phyloP scores from a whole-genome alignment of 306 rosid genomes.

The Castanopsis chinensis region DNA sequence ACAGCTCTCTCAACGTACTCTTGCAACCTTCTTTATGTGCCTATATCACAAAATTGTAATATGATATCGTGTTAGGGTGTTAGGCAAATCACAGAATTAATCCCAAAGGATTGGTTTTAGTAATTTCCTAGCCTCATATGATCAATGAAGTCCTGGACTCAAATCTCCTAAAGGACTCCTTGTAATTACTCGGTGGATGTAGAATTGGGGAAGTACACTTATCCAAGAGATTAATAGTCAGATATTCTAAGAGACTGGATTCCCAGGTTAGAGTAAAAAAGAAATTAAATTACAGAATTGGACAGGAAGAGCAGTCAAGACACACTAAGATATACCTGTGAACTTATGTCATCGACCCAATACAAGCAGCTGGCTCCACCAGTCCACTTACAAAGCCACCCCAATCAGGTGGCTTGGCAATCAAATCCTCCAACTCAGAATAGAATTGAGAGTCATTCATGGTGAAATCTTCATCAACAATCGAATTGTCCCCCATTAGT shows the following conservation, averaged over 20 bases:
- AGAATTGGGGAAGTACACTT: no score
- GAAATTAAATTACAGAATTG: neutral
- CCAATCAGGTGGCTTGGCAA: slow-evolving; percentile 62
- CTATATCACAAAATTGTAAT: slow-evolving; percentile 3
- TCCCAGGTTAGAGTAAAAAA: no score
- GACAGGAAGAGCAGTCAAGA: neutral
- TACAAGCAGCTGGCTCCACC: slow-evolving; percentile 57
- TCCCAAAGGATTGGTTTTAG: no score
- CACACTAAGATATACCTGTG: slow-evolving; percentile 18
- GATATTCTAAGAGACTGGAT: no score
- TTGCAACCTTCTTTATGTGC: slow-evolving; percentile 25
- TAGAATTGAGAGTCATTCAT: slow-evolving; percentile 63
- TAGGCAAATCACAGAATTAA: no score
- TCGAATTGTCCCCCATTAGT: slow-evolving; percentile 33
- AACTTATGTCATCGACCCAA: slow-evolving; percentile 32
- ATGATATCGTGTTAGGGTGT: neutral
- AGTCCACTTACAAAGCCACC: slow-evolving; percentile 50
- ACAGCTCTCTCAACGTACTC: neutral
- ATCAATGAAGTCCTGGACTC: no score
- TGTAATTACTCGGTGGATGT: no score
- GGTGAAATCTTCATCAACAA: slow-evolving; percentile 47
- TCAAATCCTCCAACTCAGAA: slow-evolving; percentile 78
- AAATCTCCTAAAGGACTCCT: no score
- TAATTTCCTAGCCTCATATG: no score
- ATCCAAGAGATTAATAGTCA: no score